These are phyloP conservation scores for Didymellaceae sp. DNA, from an alignment of 2,329 filamentous ascomycete species.

Conservation along the genomic window DNA sequence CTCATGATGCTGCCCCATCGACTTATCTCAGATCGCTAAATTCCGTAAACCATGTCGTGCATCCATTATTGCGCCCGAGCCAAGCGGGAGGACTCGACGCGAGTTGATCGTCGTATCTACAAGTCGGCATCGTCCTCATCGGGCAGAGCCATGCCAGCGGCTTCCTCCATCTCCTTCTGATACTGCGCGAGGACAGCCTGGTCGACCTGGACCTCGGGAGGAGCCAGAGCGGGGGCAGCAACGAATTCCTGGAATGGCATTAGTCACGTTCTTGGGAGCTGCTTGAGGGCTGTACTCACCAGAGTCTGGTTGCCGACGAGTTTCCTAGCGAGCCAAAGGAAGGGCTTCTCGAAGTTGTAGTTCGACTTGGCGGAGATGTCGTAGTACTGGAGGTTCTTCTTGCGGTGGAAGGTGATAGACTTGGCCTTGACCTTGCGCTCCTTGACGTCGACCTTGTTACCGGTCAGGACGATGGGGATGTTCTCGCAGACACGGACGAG, in stretches of 20 bases:
- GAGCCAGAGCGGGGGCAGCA: slow-evolving; percentile 90
- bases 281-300: slow-evolving; percentile 61
- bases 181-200: slow-evolving; percentile 80
- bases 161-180: slow-evolving; percentile 85
- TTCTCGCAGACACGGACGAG: slow-evolving; percentile 99
- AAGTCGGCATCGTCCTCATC: slow-evolving; percentile 85
- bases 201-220: slow-evolving; percentile 90
- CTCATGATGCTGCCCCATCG: slow-evolving; percentile 28
- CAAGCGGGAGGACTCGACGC: slow-evolving; percentile 26
- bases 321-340: slow-evolving; percentile 99
- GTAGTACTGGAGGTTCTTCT: slow-evolving; percentile 99
- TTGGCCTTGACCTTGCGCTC: slow-evolving; percentile 99
- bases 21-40: slow-evolving; percentile 30
- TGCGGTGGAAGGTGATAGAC: slow-evolving; percentile 99
- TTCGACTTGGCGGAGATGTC: slow-evolving; percentile 99
- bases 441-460: slow-evolving; percentile 99
- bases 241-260: slow-evolving; percentile 79
- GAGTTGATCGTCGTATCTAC: slow-evolving; percentile 49
- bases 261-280: slow-evolving; percentile 24
- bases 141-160: slow-evolving; percentile 83
- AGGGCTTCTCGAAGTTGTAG: slow-evolving; percentile 99
- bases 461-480: slow-evolving; percentile 96
- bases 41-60: slow-evolving; percentile 37
- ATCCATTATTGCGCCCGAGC: slow-evolving; percentile 35
- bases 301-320: slow-evolving; percentile 90